Conservation (phyloP, 1,139 yeast genomes). For the Yamadazyma sp. region DNA sequence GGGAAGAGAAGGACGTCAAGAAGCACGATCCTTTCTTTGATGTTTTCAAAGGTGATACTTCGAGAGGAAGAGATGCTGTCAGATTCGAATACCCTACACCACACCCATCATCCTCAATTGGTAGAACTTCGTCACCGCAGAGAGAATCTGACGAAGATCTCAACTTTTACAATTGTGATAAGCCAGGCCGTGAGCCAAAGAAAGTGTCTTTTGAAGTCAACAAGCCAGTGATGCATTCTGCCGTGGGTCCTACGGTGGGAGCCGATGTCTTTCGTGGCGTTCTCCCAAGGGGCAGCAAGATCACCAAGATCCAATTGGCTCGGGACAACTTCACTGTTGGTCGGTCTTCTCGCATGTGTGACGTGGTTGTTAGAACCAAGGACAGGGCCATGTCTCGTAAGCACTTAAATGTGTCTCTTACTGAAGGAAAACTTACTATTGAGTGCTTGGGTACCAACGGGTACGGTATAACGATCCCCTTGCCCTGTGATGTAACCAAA, state of each 20-base stretch:
- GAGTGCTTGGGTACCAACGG: constrained; percentile 76
- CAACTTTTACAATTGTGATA: too few species aligned
- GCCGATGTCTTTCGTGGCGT: too few species aligned
- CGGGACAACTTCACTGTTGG: constrained; percentile 47
- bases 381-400: constrained; percentile 68
- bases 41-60: constrained; percentile 7
- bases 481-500: constrained; percentile 36
- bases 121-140: constrained; percentile 46
- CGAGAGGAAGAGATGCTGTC: constrained; percentile 22
- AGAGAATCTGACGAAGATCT: constrained; percentile 8
- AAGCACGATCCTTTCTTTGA: constrained; percentile 22
- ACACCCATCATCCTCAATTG: constrained; percentile 54
- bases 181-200: constrained; percentile 6
- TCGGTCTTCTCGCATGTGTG: constrained; percentile 64
- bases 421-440: constrained; percentile 31
- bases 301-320: constrained; percentile 38
- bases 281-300: constrained; percentile 13
- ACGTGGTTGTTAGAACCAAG: constrained; percentile 51
- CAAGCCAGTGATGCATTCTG: constrained; percentile 11
- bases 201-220: constrained; percentile 15
- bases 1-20: constrained; percentile 23
- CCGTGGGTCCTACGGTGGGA: constrained; percentile 12
- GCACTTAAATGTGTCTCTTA: constrained; percentile 44
- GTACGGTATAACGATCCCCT: constrained; percentile 59
- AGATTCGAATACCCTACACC: constrained; percentile 47